phyloP scores from a whole-genome alignment of 1,139 yeast genomes.

The Kurtzmaniella natalensis region DNA sequence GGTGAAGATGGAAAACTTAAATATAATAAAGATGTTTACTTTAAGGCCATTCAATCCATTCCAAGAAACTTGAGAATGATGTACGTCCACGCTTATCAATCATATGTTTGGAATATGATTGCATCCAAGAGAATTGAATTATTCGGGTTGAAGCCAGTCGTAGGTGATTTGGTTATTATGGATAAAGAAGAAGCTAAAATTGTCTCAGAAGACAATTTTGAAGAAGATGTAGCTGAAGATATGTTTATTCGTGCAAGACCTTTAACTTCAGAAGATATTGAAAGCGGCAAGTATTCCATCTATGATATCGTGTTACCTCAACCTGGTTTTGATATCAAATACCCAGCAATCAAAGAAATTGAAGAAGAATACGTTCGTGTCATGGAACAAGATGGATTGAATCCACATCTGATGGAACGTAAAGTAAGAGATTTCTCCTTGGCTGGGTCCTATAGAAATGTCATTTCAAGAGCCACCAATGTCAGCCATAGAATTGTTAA shows the following conservation, averaged over 20 bases:
- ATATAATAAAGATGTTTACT: conserved; percentile 50
- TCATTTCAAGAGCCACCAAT: conserved; percentile 64
- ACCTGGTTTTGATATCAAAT: conserved; percentile 86
- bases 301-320: conserved; percentile 88
- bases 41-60: conserved; percentile 81
- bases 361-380: conserved; percentile 60
- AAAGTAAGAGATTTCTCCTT: conserved; percentile 84
- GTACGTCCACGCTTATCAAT: conserved; percentile 97
- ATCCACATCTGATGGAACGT: conserved; percentile 81
- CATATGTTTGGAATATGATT: conserved; percentile 88
- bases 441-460: conserved; percentile 81
- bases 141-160: conserved; percentile 66
- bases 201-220: conserved; percentile 45
- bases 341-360: conserved; percentile 67
- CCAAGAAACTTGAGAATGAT: conserved; percentile 89
- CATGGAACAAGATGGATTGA: conserved; percentile 79
- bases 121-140: conserved; percentile 73
- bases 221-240: conserved; percentile 59
- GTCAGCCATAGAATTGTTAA: conserved; percentile 61
- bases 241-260: conserved; percentile 60
- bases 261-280: conserved; percentile 70
- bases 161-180: conserved; percentile 77
- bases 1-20: conserved; percentile 20
- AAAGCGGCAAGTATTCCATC: conserved; percentile 55
- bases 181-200: conserved; percentile 22